Evolutionary conservation across 139 green algal species (phyloP), one percentile per base, ranked within the genome.

Genomic region (Pycnococcus provasolii): DNA sequence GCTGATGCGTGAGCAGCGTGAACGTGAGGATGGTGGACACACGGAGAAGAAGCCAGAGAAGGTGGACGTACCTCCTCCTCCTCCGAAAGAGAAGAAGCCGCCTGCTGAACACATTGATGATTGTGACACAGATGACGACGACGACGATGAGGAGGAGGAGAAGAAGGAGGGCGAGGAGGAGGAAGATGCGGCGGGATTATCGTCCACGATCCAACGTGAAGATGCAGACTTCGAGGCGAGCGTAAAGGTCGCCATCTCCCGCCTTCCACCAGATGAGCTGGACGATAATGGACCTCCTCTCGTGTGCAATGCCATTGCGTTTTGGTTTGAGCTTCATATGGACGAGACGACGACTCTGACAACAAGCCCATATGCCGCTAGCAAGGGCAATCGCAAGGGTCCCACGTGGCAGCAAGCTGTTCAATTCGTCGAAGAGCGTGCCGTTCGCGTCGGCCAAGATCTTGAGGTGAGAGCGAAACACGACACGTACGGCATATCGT

Each of bases 291-390:
- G 7, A 8, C 58, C 40, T 39, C 2, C 48, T 72, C 26, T 26
- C 26, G 69, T 82, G 9, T 81, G 76, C 70, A 92, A 91, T 62
- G 86, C 85, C 7, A 67, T 92, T 13, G 85, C 86, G 6, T 87
- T 89, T 46, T 92, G 85, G 85, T 92, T 92, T 62, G 77, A 88
- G 41, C 76, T 92, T 40, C 71, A 89, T 15, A 66, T 70, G 4
- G 58, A 77, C 44, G 61, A 76, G 8, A 57, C 74, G 55, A 70
- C 26, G 3, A 5, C 4, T 40, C 60, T 78, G 47, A 71, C 42
- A 42, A 78, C 72, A 45, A 59, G 13, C n/a, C 72, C 72, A 0
- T 67, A 74, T 45, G 63, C 39, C n/a, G 54, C 26, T 26, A 53
- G 37, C 26, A 42, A 37, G 9, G 37, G 41, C 58, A 43, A 13